A percentile compares a stretch with the other conserved stretches of the same genome.
phyloP scores from a whole-genome alignment of 495 filamentous ascomycete genomes.

The Hypoxylon lienhwacheense region DNA sequence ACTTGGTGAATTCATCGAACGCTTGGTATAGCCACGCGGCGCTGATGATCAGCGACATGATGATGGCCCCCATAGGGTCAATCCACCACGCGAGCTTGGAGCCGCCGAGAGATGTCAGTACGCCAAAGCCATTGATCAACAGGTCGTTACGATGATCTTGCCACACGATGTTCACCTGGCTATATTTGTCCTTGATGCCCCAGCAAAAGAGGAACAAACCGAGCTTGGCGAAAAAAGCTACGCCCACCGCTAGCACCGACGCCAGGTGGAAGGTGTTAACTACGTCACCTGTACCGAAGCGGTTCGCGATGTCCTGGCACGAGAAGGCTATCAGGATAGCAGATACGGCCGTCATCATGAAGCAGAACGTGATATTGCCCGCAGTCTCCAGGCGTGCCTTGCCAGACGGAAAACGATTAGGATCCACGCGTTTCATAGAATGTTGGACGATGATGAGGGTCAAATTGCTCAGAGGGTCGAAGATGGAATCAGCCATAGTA shows the following conservation, averaged over 20 bases:
- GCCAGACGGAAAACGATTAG: conserved; percentile 86
- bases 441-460: conserved; percentile 86
- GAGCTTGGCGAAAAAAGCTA: conserved; percentile 85
- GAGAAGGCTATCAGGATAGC: conserved; percentile 89
- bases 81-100: conserved; percentile 91
- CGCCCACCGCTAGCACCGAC: conserved; percentile 81
- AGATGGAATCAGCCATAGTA: conserved; percentile 95
- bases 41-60: conserved; percentile 76
- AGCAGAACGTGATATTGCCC: conserved; percentile 96
- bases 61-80: conserved; percentile 87
- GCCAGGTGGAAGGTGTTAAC: conserved; percentile 74
- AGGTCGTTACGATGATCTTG: conserved; percentile 88
- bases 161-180: conserved; percentile 90
- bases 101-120: conserved; percentile 84
- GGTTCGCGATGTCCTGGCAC: conserved; percentile 62
- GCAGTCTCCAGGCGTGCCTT: conserved; percentile 95
- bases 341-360: conserved; percentile 91
- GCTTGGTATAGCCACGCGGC: conserved; percentile 81
- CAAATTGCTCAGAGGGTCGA: conserved; percentile 90
- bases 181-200: conserved; percentile 81
- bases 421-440: conserved; percentile 84
- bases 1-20: conserved; percentile 83
- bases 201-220: conserved; percentile 88
- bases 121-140: conserved; percentile 88
- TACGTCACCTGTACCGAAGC: conserved; percentile 43